These are phyloP conservation scores for Thelephora aurantiotincta DNA, from an alignment of 768 basidiomycete genomes.

Conservation along the genomic window DNA sequence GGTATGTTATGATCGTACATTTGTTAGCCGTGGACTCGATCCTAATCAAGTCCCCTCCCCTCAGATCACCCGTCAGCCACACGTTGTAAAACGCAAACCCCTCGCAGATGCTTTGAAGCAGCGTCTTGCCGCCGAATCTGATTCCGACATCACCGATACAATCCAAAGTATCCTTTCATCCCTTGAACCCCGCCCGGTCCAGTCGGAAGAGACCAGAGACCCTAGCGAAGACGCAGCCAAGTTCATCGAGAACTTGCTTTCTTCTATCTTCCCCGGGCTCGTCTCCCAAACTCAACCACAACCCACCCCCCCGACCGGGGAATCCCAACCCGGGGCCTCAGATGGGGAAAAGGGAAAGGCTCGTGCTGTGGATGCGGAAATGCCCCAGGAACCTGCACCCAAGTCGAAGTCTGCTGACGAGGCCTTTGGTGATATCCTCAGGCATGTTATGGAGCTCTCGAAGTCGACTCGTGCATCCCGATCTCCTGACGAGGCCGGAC, in stretches of 20 bases:
- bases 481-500: background rate
- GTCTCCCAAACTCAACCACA: background rate
- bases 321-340: background rate
- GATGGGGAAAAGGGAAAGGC: background rate
- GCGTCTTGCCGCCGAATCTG: no score
- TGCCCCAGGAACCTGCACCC: background rate
- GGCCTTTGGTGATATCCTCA: background rate
- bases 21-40: no score
- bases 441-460: background rate
- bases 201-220: background rate
- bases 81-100: no score
- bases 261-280: background rate
- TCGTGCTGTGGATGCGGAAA: background rate
- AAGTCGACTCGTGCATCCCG: background rate
- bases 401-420: background rate
- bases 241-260: background rate
- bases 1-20: no score
- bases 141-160: background rate
- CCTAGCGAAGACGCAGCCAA: background rate
- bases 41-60: no score
- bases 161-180: background rate
- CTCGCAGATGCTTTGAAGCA: no score
- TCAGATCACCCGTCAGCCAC: no score
- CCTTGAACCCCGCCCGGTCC: background rate
- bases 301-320: background rate